Evolutionary conservation across 2,329 filamentous ascomycete species (phyloP).

Genomic region (Beauveria pseudobassiana): DNA sequence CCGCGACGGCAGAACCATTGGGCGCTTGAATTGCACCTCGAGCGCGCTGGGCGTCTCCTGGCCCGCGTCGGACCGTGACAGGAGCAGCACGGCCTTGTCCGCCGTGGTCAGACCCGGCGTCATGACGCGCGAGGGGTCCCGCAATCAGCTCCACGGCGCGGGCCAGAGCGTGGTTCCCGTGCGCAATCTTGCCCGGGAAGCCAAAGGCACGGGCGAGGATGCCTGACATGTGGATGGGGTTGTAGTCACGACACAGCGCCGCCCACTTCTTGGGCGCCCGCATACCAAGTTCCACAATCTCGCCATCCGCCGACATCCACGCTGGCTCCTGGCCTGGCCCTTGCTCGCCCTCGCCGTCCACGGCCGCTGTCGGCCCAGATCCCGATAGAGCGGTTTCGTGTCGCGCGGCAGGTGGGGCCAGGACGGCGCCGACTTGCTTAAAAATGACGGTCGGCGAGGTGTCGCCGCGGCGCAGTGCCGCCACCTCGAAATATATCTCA

Average conservation of each 20-base stretch:
- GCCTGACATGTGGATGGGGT: constrained; percentile 13
- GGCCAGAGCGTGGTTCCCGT: constrained; percentile 12
- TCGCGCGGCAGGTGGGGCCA: constrained; percentile 6
- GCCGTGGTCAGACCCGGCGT: not conserved
- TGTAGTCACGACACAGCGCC: constrained; percentile 12
- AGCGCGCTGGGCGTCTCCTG: constrained; percentile 7
- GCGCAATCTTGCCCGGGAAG: constrained; percentile 11
- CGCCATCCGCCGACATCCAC: constrained; percentile 7
- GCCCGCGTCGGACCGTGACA: not conserved
- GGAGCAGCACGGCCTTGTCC: not conserved
- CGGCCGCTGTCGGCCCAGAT: not conserved
- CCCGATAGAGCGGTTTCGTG: constrained; percentile 7
- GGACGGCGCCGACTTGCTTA: constrained; percentile 7
- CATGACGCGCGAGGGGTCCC: not conserved
- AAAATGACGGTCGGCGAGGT: constrained; percentile 10
- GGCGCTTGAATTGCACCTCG: constrained; percentile 9
- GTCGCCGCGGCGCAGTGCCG: constrained; percentile 4
- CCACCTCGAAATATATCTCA: constrained; percentile 9
- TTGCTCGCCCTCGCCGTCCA: not conserved
- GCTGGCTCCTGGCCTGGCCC: not conserved
- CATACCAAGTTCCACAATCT: constrained; percentile 10
- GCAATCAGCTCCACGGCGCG: constrained; percentile 6
- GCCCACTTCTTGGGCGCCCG: constrained; percentile 10
- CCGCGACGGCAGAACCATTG: constrained; percentile 9
- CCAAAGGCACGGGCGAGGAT: constrained; percentile 10